phyloP scores from a whole-genome alignment of 495 filamentous ascomycete genomes.

The Hypoxylon cercidicola region DNA sequence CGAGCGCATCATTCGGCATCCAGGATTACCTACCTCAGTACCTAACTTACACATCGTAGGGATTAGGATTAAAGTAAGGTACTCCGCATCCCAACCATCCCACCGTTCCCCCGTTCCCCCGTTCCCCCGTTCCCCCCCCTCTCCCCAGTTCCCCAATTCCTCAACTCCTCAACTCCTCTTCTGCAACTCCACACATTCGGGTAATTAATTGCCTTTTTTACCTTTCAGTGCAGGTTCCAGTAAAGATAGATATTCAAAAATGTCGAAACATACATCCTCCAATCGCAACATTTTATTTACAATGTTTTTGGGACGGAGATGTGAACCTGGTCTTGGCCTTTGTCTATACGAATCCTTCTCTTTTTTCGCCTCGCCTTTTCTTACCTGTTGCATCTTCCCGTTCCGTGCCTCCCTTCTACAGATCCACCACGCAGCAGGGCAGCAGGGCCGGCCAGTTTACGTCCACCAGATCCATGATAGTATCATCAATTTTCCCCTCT shows the following conservation, averaged over 20 bases:
- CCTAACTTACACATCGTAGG: constrained; percentile 1
- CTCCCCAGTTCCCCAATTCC: constrained; percentile 39
- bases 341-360: neutral
- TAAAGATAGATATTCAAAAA: neutral
- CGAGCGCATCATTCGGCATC: neutral
- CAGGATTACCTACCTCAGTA: neutral
- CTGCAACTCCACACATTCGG: constrained; percentile 37
- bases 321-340: too few relatives aligned
- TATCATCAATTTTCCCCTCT: constrained; percentile 32
- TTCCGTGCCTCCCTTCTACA: constrained; percentile 18
- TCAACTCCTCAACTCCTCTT: constrained; percentile 32
- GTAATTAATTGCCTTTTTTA: constrained; percentile 25
- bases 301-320: constrained; percentile 4
- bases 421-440: constrained; percentile 24
- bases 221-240: constrained; percentile 2
- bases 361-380: constrained; percentile 9
- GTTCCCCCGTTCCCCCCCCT: neutral
- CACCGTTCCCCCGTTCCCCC: neutral
- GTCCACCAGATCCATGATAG: constrained; percentile 21
- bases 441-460: neutral
- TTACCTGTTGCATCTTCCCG: constrained; percentile 7
- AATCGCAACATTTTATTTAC: neutral
- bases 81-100: constrained; percentile 28
- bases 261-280: constrained; percentile 9
- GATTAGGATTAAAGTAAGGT: constrained; percentile 2